These are phyloP conservation scores for Eucalyptus erythrocorys DNA, from an alignment of 345 rosid species.

Conservation along the genomic window DNA sequence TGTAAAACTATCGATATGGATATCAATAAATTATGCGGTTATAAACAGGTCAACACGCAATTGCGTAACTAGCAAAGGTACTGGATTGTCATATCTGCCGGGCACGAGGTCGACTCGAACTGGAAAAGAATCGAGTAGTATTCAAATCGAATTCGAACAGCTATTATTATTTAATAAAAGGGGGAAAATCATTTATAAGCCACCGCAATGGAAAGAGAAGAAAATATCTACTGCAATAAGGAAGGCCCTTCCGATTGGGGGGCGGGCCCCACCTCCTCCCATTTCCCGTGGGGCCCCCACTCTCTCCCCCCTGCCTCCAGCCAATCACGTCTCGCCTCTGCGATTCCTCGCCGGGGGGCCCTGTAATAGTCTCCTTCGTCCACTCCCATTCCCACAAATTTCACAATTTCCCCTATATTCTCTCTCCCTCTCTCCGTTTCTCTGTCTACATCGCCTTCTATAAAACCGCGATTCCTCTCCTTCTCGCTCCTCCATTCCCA, in stretches of 20 bases:
- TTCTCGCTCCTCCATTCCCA: not conserved
- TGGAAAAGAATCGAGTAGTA: not conserved
- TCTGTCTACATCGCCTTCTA: not conserved
- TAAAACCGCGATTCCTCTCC: not conserved
- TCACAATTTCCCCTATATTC: not conserved
- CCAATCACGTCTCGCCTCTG: not conserved
- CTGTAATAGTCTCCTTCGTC: not conserved
- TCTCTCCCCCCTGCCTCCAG: not conserved
- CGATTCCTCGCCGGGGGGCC: not conserved
- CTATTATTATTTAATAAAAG: not conserved
- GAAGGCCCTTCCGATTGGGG: no score
- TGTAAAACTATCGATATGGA: rapidly evolving
- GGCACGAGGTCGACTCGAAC: not conserved
- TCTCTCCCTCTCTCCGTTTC: not conserved
- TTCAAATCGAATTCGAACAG: not conserved
- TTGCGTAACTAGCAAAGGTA: no score
- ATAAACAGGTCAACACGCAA: not conserved
- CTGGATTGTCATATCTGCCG: not conserved
- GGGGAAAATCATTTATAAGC: not conserved
- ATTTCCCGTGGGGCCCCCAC: not conserved
- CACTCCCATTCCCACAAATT: not conserved
- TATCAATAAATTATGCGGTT: rapidly evolving
- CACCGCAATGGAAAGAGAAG: not conserved
- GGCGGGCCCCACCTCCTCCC: not conserved
- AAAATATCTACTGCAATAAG: not conserved